Evolutionary conservation across 495 filamentous ascomycete genomes (phyloP), one percentile per base, ranked within the genome.

Genomic region (Podospora pseudopauciseta): DNA sequence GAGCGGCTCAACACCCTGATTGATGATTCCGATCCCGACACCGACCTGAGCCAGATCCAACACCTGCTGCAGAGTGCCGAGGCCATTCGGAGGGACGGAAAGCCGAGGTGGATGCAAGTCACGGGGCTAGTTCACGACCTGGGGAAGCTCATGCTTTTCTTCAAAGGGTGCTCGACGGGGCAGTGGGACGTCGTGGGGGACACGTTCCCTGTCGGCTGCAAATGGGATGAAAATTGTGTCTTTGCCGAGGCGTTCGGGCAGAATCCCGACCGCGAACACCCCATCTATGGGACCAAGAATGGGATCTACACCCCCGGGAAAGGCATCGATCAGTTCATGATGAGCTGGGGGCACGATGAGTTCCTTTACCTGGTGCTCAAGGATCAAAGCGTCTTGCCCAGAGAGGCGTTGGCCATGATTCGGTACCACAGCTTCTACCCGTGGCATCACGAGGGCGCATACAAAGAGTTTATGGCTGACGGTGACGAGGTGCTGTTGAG

Each of bases 141-240:
- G 16, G 93, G 93, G 70, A 97, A 96, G 79, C 85, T 96, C 18
- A 86, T 96, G 39, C 71, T 77, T 9, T 94, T 88, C 84, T 93
- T 95, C 80, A 92, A 88, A 77, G 89, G 86, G 63, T 92, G 91
- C n/a, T 91, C 89, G 11, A 79, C 89, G 67, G 92, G 93, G 60
- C 93, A 97, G 76, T 96, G 93, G 93, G 93, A 95, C 73, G 92
- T 96, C 16, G 92, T 97, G 13, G 93, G 93, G 18, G 93, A 97
- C 73, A 94, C 91, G 0, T 96, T 96, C 80, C 92, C 93, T 34
- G 91, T 97, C n/a, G 93, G 93, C 64, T 94, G 92, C 72, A 86
- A 81, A 60, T 96, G 94, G 69, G 89, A 92, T 70, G 80, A 88
- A 58, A 79, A 83, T 44, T 92, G 92, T 78, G 91, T 97, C 81